A percentile compares a stretch with the other conserved stretches of the same genome.
Evolutionary conservation across 768 basidiomycete species (phyloP).

Genomic region (Suillus paluster): DNA sequence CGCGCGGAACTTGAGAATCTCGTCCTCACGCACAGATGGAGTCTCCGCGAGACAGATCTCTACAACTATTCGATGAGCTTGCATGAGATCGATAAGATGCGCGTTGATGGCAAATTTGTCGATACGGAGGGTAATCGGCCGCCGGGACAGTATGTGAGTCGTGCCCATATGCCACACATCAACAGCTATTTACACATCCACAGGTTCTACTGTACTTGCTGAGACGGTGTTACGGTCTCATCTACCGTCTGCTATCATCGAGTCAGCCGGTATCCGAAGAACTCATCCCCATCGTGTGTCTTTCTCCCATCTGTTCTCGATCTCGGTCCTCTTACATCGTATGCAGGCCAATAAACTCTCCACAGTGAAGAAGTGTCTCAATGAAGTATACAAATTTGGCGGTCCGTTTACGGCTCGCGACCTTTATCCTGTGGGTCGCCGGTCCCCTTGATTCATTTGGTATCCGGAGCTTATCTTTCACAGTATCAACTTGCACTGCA

Average conservation of each 20-base stretch:
- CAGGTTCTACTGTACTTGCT: constrained; percentile 93
- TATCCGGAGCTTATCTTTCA: constrained; percentile 13
- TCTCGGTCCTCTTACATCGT: constrained; percentile 5
- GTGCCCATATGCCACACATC: not conserved
- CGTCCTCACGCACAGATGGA: constrained; percentile 96
- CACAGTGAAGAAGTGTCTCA: constrained; percentile 95
- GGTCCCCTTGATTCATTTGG: constrained; percentile 3
- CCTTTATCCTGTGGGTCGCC: constrained; percentile 80
- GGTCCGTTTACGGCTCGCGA: constrained; percentile 92
- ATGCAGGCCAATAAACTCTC: constrained; percentile 91
- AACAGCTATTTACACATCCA: not conserved
- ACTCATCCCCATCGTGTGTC: constrained; percentile 88
- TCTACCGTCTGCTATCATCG: constrained; percentile 90
- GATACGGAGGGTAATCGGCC: constrained; percentile 92
- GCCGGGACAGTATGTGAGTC: constrained; percentile 89
- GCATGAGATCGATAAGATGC: constrained; percentile 96
- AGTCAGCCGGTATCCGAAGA: constrained; percentile 98
- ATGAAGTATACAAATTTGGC: constrained; percentile 94
- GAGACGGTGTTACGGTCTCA: constrained; percentile 93
- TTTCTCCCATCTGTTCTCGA: constrained; percentile 10
- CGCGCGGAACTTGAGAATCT: constrained; percentile 88
- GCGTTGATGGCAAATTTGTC: constrained; percentile 96
- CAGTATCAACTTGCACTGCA: constrained; percentile 94
- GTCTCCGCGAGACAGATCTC: constrained; percentile 89
- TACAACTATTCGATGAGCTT: constrained; percentile 93